Conservation (phyloP, 1,284 basidiomycete genomes). For the Cutaneotrichosporon sp. region DNA sequence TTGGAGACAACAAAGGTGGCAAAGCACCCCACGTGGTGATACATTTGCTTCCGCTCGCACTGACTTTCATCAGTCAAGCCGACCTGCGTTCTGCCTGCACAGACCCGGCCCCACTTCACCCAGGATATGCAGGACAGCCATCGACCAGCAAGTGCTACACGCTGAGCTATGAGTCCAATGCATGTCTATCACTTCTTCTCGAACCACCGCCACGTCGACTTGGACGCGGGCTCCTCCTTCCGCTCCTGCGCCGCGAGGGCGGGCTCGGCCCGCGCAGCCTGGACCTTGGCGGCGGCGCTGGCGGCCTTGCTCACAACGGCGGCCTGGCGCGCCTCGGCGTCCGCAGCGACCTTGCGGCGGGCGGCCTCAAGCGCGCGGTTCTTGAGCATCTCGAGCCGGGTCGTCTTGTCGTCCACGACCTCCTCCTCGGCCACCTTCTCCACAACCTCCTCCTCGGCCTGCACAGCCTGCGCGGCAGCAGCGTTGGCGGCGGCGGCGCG, state of each 20-base stretch:
- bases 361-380: conserved; percentile 13
- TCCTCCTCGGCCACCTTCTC: not conserved
- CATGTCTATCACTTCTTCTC: conserved; percentile 10
- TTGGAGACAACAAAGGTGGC: not conserved
- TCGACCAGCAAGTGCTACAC: not conserved
- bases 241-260: not conserved
- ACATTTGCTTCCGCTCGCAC: conserved; percentile 5
- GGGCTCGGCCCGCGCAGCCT: not conserved
- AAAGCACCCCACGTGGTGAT: not conserved
- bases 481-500: conserved; percentile 1
- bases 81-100: too few species aligned
- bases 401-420: not conserved
- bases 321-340: conserved; percentile 1
- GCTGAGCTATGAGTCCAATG: not conserved
- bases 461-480: conserved; percentile 1
- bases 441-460: not conserved
- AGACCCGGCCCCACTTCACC: too few species aligned
- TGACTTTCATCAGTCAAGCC: too few species aligned
- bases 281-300: not conserved
- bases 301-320: not conserved
- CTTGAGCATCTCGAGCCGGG: conserved; percentile 7
- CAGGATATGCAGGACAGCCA: not conserved
- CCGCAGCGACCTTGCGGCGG: not conserved
- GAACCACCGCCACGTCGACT: conserved; percentile 10
- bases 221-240: not conserved